Evolutionary conservation across 192 early-diverging fungal genomes (phyloP).

Genomic region (Podila minutissima): DNA sequence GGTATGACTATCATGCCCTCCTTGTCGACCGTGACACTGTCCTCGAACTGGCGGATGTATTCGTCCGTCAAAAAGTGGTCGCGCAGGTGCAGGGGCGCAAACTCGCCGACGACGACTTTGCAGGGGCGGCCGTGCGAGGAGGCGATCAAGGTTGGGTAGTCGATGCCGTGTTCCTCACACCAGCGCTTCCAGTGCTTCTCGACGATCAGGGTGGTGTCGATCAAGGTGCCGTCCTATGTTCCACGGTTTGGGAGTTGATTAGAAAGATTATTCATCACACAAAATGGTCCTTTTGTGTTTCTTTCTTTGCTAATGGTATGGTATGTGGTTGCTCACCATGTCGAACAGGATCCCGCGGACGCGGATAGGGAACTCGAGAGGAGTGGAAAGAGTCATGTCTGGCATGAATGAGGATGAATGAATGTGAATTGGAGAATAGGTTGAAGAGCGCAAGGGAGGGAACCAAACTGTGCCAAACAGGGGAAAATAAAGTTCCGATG

Average conservation of each 20-base stretch:
- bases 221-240: conserved; percentile 55
- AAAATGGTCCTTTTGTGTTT: too few species aligned
- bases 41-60: conserved; percentile 22
- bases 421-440: too few species aligned
- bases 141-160: conserved; percentile 35
- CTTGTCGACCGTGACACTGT: conserved; percentile 21
- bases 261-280: background rate
- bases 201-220: conserved; percentile 61
- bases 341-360: conserved; percentile 49
- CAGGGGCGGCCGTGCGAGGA: conserved; percentile 60
- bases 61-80: conserved; percentile 14
- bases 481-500: too few species aligned
- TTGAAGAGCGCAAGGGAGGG: too few species aligned
- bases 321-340: conserved; percentile 18
- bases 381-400: too few species aligned
- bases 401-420: too few species aligned
- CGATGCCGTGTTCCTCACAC: conserved; percentile 51
- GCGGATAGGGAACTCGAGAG: conserved; percentile 30
- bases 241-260: too few species aligned
- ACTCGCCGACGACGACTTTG: conserved; percentile 54
- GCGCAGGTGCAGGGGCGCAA: conserved; percentile 41
- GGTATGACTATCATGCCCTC: conserved; percentile 61
- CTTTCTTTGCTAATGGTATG: background rate
- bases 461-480: too few species aligned
- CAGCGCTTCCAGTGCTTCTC: conserved; percentile 56